Conservation (phyloP, 371 early-diverging fungal genomes). For the Dentiscutata heterogama region DNA sequence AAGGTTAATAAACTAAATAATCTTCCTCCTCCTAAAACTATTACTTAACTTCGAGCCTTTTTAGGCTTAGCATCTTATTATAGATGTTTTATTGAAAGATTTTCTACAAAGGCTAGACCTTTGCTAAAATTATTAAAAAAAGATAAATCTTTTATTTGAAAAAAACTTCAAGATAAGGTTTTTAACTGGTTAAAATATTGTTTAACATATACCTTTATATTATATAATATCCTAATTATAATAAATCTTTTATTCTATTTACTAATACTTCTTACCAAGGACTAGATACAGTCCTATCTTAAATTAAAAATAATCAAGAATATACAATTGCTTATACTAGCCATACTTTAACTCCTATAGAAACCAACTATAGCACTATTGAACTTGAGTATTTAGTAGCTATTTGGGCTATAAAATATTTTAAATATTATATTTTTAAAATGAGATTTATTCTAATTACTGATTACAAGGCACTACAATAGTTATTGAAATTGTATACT, state of each 20-base stretch:
- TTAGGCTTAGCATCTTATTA: constrained; percentile 57
- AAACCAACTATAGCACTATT: neutral
- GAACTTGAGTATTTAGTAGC: neutral
- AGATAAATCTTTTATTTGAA: constrained; percentile 49
- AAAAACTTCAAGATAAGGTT: constrained; percentile 40
- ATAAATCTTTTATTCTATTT: constrained; percentile 47
- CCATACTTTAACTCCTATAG: neutral
- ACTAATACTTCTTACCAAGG: constrained; percentile 52
- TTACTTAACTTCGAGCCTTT: constrained; percentile 55
- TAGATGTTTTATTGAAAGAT: constrained; percentile 54
- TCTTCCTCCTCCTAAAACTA: constrained; percentile 46
- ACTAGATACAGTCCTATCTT: constrained; percentile 52
- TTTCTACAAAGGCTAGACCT: constrained; percentile 55
- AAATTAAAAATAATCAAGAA: constrained; percentile 41
- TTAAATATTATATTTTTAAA: neutral
- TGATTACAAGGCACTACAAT: too few relatives aligned
- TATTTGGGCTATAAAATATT: neutral
- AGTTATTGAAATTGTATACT: too few relatives aligned
- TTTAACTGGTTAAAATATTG: constrained; percentile 49
- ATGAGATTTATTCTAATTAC: too few relatives aligned
- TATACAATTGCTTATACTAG: neutral
- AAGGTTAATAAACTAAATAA: neutral
- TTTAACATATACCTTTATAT: constrained; percentile 44
- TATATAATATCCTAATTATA: constrained; percentile 50
- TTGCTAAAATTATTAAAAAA: constrained; percentile 55